Evolutionary conservation across 148 eudicot genomes (phyloP).

Genomic region (Diospyros lotus): DNA sequence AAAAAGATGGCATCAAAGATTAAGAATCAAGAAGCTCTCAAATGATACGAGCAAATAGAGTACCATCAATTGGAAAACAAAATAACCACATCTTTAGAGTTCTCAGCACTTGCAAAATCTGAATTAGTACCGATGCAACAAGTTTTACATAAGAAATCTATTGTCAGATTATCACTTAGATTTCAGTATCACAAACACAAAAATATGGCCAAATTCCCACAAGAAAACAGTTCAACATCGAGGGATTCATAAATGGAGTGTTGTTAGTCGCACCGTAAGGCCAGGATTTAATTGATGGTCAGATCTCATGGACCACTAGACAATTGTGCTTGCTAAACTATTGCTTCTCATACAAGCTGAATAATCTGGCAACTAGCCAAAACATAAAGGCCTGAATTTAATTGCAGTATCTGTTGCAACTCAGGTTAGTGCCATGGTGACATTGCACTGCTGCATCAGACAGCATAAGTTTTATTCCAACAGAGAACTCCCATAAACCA

Average conservation of each 20-base stretch:
- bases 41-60: neutral
- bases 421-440: neutral
- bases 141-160: neutral
- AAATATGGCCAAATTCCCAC: neutral
- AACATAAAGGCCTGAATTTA: neutral
- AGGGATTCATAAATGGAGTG: neutral
- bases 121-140: too few relatives aligned
- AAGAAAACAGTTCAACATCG: neutral
- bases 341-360: too few relatives aligned
- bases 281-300: neutral
- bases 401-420: neutral
- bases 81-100: too few relatives aligned
- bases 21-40: constrained; percentile 4
- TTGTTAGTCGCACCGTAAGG: neutral
- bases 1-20: neutral
- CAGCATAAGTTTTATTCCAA: neutral
- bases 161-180: neutral
- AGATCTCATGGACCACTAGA: constrained; percentile 2
- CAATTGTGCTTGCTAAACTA: neutral
- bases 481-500: neutral
- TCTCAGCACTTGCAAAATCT: neutral
- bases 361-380: neutral
- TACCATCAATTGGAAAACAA: neutral
- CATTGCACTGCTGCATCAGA: neutral
- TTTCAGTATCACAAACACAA: neutral